phyloP scores from a whole-genome alignment of 768 basidiomycete species.

The Lactarius tabidus region DNA sequence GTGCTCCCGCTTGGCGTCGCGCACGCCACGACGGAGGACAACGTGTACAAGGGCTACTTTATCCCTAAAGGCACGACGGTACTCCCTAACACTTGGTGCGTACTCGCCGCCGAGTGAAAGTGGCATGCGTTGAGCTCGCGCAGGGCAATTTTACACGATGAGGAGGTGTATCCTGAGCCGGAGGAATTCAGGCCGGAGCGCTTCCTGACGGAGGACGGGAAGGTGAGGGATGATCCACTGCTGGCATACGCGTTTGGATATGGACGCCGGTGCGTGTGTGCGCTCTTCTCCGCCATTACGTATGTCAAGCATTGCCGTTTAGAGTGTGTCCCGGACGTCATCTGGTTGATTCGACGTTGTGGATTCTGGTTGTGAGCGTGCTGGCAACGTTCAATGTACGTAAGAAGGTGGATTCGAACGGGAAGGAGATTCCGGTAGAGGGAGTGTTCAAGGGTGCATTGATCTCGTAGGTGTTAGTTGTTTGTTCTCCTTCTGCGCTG shows the following conservation, averaged over 20 bases:
- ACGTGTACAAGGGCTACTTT: conserved; percentile 9
- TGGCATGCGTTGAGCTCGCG: not conserved
- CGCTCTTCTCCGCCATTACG: not conserved
- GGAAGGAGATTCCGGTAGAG: conserved; percentile 10
- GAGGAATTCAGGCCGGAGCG: conserved; percentile 20
- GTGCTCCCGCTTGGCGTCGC: conserved; percentile 14
- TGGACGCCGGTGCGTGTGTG: conserved; percentile 10
- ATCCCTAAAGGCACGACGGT: conserved; percentile 19
- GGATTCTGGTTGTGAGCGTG: conserved; percentile 19
- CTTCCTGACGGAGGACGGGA: conserved; percentile 15
- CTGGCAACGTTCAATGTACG: conserved; percentile 4
- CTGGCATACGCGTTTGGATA: conserved; percentile 13
- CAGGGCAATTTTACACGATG: conserved; percentile 29
- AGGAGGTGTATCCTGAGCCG: conserved; percentile 20
- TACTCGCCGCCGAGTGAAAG: not conserved
- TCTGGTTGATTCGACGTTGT: conserved; percentile 24
- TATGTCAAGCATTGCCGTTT: too few relatives aligned
- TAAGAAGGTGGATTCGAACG: conserved; percentile 5
- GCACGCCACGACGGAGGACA: conserved; percentile 15
- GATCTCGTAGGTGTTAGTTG: conserved; percentile 2
- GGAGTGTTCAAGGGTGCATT: not conserved
- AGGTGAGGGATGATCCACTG: conserved; percentile 8
- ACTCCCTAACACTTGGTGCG: conserved; percentile 12
- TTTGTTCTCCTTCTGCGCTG: not conserved
- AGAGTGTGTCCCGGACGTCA: conserved; percentile 26